Conservation (phyloP, 2,329 filamentous ascomycete species). For the Graphium sp. region DNA sequence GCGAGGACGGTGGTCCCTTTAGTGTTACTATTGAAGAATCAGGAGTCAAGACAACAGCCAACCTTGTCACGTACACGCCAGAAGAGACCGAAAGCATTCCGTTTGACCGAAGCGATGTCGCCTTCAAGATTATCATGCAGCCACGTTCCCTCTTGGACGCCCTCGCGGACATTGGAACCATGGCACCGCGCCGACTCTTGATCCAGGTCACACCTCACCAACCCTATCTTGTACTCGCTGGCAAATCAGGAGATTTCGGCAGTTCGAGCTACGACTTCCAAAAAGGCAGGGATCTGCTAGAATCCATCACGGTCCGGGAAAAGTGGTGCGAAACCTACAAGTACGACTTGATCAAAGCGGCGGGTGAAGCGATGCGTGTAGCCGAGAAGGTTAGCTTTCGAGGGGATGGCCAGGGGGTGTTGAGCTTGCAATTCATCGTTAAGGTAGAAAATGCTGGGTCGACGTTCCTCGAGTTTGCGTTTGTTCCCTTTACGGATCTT, state of each 20-base stretch:
- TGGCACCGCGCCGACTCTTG: constrained; percentile 56
- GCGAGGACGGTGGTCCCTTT: constrained; percentile 57
- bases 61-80: constrained; percentile 74
- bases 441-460: constrained; percentile 56
- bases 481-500: constrained; percentile 55
- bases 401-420: constrained; percentile 72
- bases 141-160: constrained; percentile 56
- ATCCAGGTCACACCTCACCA: constrained; percentile 46
- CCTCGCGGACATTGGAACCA: constrained; percentile 50
- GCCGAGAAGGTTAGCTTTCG: constrained; percentile 86
- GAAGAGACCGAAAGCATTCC: constrained; percentile 68
- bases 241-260: constrained; percentile 35
- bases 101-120: constrained; percentile 62
- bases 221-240: constrained; percentile 62
- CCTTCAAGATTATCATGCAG: constrained; percentile 92
- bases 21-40: constrained; percentile 75
- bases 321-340: constrained; percentile 60
- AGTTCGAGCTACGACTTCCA: constrained; percentile 51
- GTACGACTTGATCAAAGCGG: constrained; percentile 72
- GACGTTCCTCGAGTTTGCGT: constrained; percentile 69
- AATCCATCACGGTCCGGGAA: constrained; percentile 52
- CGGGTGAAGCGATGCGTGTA: constrained; percentile 79
- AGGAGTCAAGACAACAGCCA: constrained; percentile 76
- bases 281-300: constrained; percentile 48
- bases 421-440: constrained; percentile 94